A percentile compares a stretch with the other conserved stretches of the same genome.
These are phyloP conservation scores for Apiotrichum porosum DNA, from an alignment of 1,284 basidiomycete species.

Conservation along the genomic window DNA sequence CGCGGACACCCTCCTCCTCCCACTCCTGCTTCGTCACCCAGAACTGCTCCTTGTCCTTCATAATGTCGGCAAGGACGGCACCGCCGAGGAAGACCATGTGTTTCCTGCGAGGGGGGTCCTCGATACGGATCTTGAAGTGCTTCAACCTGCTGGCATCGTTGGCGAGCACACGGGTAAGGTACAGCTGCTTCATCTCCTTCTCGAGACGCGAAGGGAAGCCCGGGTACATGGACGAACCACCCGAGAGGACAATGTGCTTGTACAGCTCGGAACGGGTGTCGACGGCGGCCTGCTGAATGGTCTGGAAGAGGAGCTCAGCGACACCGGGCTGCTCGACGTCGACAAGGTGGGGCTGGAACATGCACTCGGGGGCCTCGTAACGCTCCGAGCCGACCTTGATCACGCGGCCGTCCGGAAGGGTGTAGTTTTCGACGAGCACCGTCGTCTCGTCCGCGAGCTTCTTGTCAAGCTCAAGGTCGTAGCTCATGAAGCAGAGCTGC, in stretches of 20 bases:
- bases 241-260: conserved; percentile 96
- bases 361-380: conserved; percentile 99
- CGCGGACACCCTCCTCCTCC: conserved; percentile 77
- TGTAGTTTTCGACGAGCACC: conserved; percentile 91
- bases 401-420: conserved; percentile 91
- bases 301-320: conserved; percentile 95
- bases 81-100: conserved; percentile 99
- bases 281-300: conserved; percentile 86
- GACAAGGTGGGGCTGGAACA: conserved; percentile 99
- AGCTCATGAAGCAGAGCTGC: conserved; percentile 95
- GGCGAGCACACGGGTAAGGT: conserved; percentile 80
- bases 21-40: conserved; percentile 92
- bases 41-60: conserved; percentile 91
- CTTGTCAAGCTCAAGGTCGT: conserved; percentile 93
- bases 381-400: conserved; percentile 98
- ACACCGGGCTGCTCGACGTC: conserved; percentile 96
- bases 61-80: conserved; percentile 93
- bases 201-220: conserved; percentile 93
- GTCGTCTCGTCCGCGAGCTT: conserved; percentile 94
- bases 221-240: conserved; percentile 98
- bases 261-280: conserved; percentile 89
- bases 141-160: conserved; percentile 82
- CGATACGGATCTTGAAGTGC: conserved; percentile 99
- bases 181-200: conserved; percentile 99
- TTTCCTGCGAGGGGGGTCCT: conserved; percentile 95